Percentiles rank a stretch among this genome's conserved stretches.
phyloP scores from a whole-genome alignment of 2,329 filamentous ascomycete species.

The Ceratocystis variospora region DNA sequence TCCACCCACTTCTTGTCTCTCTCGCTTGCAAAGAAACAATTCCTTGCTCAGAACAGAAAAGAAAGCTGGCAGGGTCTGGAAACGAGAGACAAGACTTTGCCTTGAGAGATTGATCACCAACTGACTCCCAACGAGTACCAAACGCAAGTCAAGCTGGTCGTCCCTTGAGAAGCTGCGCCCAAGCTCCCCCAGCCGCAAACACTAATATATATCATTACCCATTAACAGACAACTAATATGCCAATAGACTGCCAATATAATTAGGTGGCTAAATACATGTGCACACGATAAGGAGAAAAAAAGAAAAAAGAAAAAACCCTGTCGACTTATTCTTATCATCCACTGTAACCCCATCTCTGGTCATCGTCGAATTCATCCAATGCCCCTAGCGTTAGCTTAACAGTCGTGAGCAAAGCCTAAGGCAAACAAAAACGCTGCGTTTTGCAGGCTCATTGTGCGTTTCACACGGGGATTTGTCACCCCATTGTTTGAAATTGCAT shows the following conservation, averaged over 20 bases:
- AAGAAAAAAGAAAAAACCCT: no score
- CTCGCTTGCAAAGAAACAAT: background rate
- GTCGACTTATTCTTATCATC: background rate
- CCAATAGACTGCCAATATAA: background rate
- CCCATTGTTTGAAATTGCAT: background rate
- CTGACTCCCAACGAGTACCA: no score
- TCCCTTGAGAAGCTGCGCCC: no score
- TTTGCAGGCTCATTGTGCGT: background rate
- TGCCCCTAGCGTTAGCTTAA: background rate
- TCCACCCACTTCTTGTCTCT: background rate
- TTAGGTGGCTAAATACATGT: no score
- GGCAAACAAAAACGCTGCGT: background rate
- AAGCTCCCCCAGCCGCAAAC: no score
- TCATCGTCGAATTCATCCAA: background rate
- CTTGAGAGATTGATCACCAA: no score
- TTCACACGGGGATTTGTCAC: background rate
- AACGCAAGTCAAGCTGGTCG: no score
- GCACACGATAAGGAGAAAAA: no score
- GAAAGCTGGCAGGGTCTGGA: background rate
- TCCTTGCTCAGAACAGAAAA: background rate
- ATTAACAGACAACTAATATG: background rate
- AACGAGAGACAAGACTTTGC: no score
- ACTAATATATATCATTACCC: no score
- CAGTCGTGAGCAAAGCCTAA: background rate
- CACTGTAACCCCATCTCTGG: background rate